Evolutionary conservation across 2,329 filamentous ascomycete genomes (phyloP), one percentile per base, ranked within the genome.

Genomic region (Sclerotinia nivalis): DNA sequence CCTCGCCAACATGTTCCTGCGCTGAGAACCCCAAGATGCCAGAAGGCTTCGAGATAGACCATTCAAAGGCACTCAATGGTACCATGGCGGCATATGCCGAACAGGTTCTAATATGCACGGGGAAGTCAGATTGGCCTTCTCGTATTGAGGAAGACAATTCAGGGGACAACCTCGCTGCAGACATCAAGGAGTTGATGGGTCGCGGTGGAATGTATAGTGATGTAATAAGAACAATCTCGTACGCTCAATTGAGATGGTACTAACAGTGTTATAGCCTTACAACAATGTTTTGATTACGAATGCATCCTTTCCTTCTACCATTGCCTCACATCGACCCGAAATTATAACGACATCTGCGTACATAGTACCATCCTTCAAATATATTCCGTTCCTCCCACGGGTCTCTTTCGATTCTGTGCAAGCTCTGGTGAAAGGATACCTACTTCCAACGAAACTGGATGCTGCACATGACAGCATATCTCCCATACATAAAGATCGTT

Each of bases 81-180:
- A 90, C 91, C 8, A 94, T 97, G 81, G 84, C 91, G 2, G 83
- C 85, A 1, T 97, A 97, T 78, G 85, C 89, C 1, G 90, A 96
- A 80, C 93, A 97, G 75, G 86, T 97, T 4, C 80, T 98, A 13
- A 84, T 97, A 20, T 94, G 91, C 72, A 97, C 93, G 0, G 93
- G 93, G 6, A 87, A 88, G 71, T 82, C 85, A 43, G 92, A 97
- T 81, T 97, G 94, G 94, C 83, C 85, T 40, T 94, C 91, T 77
- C 87, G 88, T 70, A 96, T 97, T 72, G 93, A 97, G 78, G 89
- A 97, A 59, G 93, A 96, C 71, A 87, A 90, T 75, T 85, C 80
- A 76, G 87, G 83, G 22, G 85, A 88, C 74, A 90, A 90, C 74
- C 79, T 94, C 25, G 88, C 90, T 8, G 88, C 90, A 50, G 89